A percentile compares a stretch with the other conserved stretches of the same genome.
Evolutionary conservation across 306 rosid genomes (phyloP).

Genomic region (Glycine soja): DNA sequence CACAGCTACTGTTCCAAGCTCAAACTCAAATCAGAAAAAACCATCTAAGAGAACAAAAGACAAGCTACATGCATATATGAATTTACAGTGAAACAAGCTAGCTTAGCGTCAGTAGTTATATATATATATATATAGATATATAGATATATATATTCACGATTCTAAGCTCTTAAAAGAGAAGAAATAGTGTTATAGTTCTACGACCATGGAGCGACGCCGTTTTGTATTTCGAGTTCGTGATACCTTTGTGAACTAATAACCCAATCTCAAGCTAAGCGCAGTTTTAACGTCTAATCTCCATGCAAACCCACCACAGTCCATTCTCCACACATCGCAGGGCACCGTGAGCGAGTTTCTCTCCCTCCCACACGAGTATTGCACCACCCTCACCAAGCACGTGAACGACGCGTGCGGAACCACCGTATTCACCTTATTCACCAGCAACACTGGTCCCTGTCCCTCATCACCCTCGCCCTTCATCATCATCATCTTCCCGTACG

Average conservation of each 20-base stretch:
- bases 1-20: conserved; percentile 10
- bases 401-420: conserved; percentile 51
- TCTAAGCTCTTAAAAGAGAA: too few species aligned
- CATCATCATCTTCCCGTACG: conserved; percentile 56
- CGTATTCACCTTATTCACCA: conserved; percentile 57
- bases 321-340: conserved; percentile 92
- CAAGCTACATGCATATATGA: conserved; percentile 11
- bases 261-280: conserved; percentile 68
- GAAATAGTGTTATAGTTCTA: too few species aligned
- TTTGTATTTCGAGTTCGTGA: neutral
- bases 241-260: neutral
- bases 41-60: neutral
- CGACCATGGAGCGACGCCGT: neutral
- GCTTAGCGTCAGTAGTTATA: too few species aligned
- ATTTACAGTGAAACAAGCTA: conserved; percentile 15
- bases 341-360: conserved; percentile 64
- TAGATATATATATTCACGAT: too few species aligned
- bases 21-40: neutral
- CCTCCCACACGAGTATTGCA: conserved; percentile 59
- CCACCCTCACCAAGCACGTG: conserved; percentile 77
- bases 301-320: conserved; percentile 83
- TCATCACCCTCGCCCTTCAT: conserved; percentile 43
- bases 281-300: conserved; percentile 91
- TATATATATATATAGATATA: too few species aligned
- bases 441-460: conserved; percentile 34